phyloP scores from a whole-genome alignment of 106 monocot species.

The Dioscorea zingiberensis region DNA sequence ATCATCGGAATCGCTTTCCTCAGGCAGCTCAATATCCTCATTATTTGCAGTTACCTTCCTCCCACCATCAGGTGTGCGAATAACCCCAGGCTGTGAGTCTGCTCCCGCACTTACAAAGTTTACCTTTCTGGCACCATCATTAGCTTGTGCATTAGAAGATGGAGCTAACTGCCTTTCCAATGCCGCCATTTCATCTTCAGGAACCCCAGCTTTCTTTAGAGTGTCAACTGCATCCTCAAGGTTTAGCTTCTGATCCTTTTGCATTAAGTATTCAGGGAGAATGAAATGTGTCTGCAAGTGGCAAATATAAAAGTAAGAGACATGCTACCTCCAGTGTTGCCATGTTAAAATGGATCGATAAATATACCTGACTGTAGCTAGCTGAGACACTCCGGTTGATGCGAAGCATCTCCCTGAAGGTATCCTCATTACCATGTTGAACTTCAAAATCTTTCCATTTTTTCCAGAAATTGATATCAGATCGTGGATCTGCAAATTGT shows the following conservation, averaged over 20 bases:
- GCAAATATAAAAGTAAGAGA: neutral
- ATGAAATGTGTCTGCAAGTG: conserved; percentile 83
- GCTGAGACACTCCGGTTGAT: conserved; percentile 86
- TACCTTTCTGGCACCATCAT: conserved; percentile 37
- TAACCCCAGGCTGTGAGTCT: conserved; percentile 35
- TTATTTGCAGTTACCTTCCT: conserved; percentile 36
- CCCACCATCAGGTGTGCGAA: conserved; percentile 23
- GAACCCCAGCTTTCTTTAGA: conserved; percentile 42
- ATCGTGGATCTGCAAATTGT: conserved; percentile 81
- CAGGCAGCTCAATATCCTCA: conserved; percentile 93
- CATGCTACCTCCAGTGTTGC: neutral
- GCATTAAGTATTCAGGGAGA: conserved; percentile 84
- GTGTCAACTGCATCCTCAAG: conserved; percentile 65
- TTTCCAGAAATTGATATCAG: conserved; percentile 78
- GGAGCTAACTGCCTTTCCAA: conserved; percentile 71
- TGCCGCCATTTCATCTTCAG: conserved; percentile 83
- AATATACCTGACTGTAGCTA: conserved; percentile 82
- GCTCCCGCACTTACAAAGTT: conserved; percentile 81
- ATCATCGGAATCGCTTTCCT: conserved; percentile 69
- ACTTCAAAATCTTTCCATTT: conserved; percentile 98
- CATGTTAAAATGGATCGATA: too few species aligned
- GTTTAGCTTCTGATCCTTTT: conserved; percentile 65
- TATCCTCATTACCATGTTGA: conserved; percentile 96
- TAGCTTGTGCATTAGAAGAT: conserved; percentile 18
- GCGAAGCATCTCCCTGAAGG: conserved; percentile 94